These are phyloP conservation scores for Sarcomyxa edulis DNA, from an alignment of 768 basidiomycete species.

Conservation along the genomic window DNA sequence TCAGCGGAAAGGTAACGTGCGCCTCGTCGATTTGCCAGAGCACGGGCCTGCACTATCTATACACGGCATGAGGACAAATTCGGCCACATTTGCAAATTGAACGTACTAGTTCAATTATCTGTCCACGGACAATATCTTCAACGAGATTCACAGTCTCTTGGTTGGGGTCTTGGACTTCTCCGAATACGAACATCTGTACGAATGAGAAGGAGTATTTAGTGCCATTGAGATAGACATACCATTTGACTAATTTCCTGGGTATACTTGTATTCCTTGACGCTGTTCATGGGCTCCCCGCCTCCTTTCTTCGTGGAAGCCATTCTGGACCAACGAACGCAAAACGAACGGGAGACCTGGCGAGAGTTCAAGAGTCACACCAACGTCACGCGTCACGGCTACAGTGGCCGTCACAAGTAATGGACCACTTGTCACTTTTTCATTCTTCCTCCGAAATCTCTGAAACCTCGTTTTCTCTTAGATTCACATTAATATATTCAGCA, in stretches of 20 bases:
- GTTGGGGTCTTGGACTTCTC: constrained; percentile 88
- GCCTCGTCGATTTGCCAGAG: constrained; percentile 74
- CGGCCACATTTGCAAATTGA: constrained; percentile 5
- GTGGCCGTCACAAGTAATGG: too few relatives aligned
- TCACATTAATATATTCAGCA: too few relatives aligned
- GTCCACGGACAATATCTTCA: constrained; percentile 90
- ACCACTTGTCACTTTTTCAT: too few relatives aligned
- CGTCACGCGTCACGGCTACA: too few relatives aligned
- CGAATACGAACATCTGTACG: constrained; percentile 91
- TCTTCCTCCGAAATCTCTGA: too few relatives aligned
- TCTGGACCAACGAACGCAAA: too few relatives aligned
- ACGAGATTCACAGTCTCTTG: constrained; percentile 86
- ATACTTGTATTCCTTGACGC: constrained; percentile 74
- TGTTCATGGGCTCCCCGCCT: constrained; percentile 10
- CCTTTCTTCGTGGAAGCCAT: constrained; percentile 11
- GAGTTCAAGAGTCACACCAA: too few relatives aligned
- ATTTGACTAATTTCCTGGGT: constrained; percentile 91
- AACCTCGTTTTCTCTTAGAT: too few relatives aligned
- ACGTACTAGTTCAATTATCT: constrained; percentile 84
- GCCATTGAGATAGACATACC: constrained; percentile 34
- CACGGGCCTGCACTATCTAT: constrained; percentile 87
- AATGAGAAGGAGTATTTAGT: constrained; percentile 4
- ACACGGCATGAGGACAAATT: not conserved
- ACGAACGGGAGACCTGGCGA: too few relatives aligned
- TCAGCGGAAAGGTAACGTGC: constrained; percentile 87